Base-by-base conservation (phyloP, 345 rosid genomes). In the Erysimum cheiranthoides region DNA sequence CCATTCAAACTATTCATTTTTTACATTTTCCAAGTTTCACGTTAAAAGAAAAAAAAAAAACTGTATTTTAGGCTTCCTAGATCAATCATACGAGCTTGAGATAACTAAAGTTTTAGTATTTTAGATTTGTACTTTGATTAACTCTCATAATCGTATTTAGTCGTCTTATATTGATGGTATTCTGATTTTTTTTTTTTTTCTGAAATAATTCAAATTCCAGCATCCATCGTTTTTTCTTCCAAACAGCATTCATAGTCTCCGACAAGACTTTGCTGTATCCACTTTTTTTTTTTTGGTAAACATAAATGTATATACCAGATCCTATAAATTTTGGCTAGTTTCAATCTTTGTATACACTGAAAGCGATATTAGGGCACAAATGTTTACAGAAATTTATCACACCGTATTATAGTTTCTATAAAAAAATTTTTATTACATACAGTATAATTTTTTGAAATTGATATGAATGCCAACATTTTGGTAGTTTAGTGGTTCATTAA, bases 11-110 rank as follows among this genome's bases (percentile, higher is more conserved):
- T 63, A 35, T 63, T 69, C 2, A 8, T 62, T 16, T 53, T 42
- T 39, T 35, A 46, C 36, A 63, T 5, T 46, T 45, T 63, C 9
- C 28, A 36, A 36, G 36, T 70, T 56, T 6, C 70, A 27, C 36
- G 10, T 31, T 21, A 21, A 21, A 12, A 28, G 25, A 35, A 4
- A 18, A 28, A 66, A 66, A 34, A 11, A 46, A 9, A 12, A 49
- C 25, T 17, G 13, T 45, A 31, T 40, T 40, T 4, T 61, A 68
- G 70, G 32, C 70, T 69, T 61, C 49, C 4, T 61, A 69, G 64
- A 54, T 69, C 70, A 68, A 76, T 76, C 74, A 76, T 76, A 42
- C 28, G 70, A 76, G 61, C 65, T 61, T 27, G 25, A 61, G 50
- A 69, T 61, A 51, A 68, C 69, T 61, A 51, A 32, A 61, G 38